Conservation (phyloP, 805 yeast species). For the Sungouiozyma ichnusensis region DNA sequence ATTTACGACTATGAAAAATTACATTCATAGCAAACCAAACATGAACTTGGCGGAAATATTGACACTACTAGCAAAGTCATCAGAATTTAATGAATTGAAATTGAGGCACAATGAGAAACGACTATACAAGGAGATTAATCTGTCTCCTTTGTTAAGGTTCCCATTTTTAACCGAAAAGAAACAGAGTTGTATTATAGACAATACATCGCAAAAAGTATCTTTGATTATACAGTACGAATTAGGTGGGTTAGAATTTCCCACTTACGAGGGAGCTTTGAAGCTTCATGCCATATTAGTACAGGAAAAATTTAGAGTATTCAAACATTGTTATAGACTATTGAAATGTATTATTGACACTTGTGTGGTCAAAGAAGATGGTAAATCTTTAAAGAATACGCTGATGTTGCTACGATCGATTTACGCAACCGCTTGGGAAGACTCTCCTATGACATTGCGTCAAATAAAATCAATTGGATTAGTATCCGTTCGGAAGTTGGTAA, state of each 20-base stretch:
- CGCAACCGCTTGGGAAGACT: slow-evolving; percentile 43
- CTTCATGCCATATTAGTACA: slow-evolving; percentile 32
- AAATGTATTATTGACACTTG: slow-evolving; percentile 38
- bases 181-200: slow-evolving; percentile 18
- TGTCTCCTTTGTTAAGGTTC: slow-evolving; percentile 30
- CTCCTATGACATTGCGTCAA: slow-evolving; percentile 37
- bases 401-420: slow-evolving; percentile 32
- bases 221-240: slow-evolving; percentile 40
- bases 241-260: slow-evolving; percentile 40
- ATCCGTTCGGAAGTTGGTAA: slow-evolving; percentile 31
- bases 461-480: slow-evolving; percentile 37
- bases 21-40: slow-evolving; percentile 17
- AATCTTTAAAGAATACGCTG: slow-evolving; percentile 32
- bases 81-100: slow-evolving; percentile 34
- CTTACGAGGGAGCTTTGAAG: slow-evolving; percentile 32
- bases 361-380: slow-evolving; percentile 32
- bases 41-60: slow-evolving; percentile 16
- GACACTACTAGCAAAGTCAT: slow-evolving; percentile 26
- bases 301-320: slow-evolving; percentile 36
- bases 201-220: slow-evolving; percentile 31
- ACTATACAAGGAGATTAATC: slow-evolving; percentile 35
- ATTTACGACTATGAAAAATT: slow-evolving; percentile 34
- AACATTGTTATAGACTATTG: slow-evolving; percentile 34
- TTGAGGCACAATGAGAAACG: slow-evolving; percentile 37
- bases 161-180: slow-evolving; percentile 28